These are phyloP conservation scores for Boletus pseudopeckii DNA, from an alignment of 768 basidiomycete genomes.

Conservation along the genomic window DNA sequence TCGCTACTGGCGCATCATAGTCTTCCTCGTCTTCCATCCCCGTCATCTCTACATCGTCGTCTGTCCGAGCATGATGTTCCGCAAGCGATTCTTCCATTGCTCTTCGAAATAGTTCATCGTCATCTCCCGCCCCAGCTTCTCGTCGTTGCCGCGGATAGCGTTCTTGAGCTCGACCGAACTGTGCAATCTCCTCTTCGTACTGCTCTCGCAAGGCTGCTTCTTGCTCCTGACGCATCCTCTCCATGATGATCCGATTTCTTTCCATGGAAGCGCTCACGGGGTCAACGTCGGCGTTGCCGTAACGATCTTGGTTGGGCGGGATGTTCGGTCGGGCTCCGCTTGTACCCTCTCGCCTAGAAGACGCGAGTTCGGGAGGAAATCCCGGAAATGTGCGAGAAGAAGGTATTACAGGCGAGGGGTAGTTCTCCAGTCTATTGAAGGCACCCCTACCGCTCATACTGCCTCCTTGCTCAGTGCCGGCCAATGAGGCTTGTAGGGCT, in stretches of 20 bases:
- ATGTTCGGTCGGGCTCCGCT: slow-evolving; percentile 13
- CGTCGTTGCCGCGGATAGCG: slow-evolving; percentile 3
- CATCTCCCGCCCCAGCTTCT: slow-evolving; percentile 35
- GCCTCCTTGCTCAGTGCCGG: slow-evolving; percentile 19
- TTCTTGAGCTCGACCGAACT: slow-evolving; percentile 17
- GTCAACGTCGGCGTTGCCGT: slow-evolving; percentile 38
- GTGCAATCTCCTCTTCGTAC: slow-evolving; percentile 42
- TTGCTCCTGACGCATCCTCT: slow-evolving; percentile 63
- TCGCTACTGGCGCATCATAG: background rate
- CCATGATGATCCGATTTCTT: slow-evolving; percentile 55
- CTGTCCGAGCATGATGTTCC: slow-evolving; percentile 14
- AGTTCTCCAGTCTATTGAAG: slow-evolving; percentile 12
- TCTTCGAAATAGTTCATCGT: slow-evolving; percentile 55
- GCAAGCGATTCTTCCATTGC: slow-evolving; percentile 32
- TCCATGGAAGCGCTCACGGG: slow-evolving; percentile 67
- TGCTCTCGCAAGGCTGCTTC: slow-evolving; percentile 62
- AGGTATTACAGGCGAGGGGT: slow-evolving; percentile 24
- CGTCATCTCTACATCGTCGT: slow-evolving; percentile 18
- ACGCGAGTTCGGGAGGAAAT: slow-evolving; percentile 9
- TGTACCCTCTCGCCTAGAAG: slow-evolving; percentile 15
- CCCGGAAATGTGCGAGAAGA: slow-evolving; percentile 28
- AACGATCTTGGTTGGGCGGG: slow-evolving; percentile 31
- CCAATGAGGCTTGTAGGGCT: slow-evolving; percentile 79
- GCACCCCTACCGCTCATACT: slow-evolving; percentile 2
- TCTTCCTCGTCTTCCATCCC: slow-evolving; percentile 28